These are phyloP conservation scores for Sporobolomyces pararoseus DNA, from an alignment of 768 basidiomycete species.

Conservation along the genomic window DNA sequence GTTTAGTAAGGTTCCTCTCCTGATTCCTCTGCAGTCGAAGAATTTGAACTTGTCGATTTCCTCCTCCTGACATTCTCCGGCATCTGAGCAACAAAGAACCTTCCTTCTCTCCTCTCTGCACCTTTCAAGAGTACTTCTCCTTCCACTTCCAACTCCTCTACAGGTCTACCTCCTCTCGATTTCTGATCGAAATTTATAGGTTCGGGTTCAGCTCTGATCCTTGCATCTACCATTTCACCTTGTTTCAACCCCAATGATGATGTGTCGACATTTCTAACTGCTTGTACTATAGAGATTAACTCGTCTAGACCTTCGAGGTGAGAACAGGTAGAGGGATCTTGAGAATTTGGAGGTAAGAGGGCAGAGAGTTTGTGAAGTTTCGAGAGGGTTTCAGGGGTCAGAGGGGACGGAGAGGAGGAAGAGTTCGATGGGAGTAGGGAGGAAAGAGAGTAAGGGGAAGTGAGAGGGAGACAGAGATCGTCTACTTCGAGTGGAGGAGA, in stretches of 20 bases:
- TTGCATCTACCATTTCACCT: slow-evolving; percentile 32
- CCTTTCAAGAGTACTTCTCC: slow-evolving; percentile 16
- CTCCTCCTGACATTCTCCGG: slow-evolving; percentile 27
- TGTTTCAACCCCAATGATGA: background rate
- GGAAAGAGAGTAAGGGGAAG: slow-evolving; percentile 28
- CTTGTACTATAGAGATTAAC: slow-evolving; percentile 29
- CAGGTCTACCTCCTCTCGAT: background rate
- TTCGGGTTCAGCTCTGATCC: background rate
- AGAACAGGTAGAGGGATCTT: background rate
- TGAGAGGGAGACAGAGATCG: slow-evolving; percentile 33
- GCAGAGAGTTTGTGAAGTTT: slow-evolving; percentile 40
- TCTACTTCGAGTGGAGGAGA: slow-evolving; percentile 22
- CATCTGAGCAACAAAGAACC: slow-evolving; percentile 29
- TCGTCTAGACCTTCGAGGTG: slow-evolving; percentile 21
- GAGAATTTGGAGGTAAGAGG: slow-evolving; percentile 29
- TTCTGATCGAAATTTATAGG: background rate
- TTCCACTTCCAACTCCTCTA: background rate
- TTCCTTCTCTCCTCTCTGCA: slow-evolving; percentile 20
- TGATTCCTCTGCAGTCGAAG: too few relatives aligned
- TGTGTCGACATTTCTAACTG: slow-evolving; percentile 23
- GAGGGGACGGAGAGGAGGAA: background rate
- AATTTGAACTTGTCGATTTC: background rate
- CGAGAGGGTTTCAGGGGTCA: slow-evolving; percentile 32
- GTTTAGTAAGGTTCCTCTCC: too few relatives aligned
- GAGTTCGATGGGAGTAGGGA: slow-evolving; percentile 24